A percentile compares a stretch with the other conserved stretches of the same genome.
These are phyloP conservation scores for Coniochaeta sp. DNA, from an alignment of 2,329 filamentous ascomycete genomes.

Conservation along the genomic window DNA sequence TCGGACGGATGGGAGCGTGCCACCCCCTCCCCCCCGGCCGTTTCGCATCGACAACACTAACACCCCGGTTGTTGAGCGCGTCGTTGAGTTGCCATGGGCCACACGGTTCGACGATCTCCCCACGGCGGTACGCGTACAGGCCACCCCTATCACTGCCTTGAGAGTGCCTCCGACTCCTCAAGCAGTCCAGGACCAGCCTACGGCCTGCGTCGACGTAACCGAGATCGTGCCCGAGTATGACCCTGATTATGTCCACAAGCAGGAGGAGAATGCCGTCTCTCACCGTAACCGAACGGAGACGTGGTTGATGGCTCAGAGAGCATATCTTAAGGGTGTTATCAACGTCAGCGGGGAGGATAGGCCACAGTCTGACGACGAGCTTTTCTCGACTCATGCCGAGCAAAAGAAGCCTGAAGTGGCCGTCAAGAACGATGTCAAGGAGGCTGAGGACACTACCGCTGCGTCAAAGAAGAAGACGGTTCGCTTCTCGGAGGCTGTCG, in stretches of 20 bases:
- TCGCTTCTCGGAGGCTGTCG: conserved; percentile 57
- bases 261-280: conserved; percentile 62
- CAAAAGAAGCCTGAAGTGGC: conserved; percentile 28
- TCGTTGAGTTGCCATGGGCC: conserved; percentile 53
- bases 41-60: conserved; percentile 29
- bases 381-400: conserved; percentile 13
- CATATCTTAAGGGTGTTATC: conserved; percentile 64
- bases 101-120: conserved; percentile 53
- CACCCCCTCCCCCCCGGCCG: conserved; percentile 28
- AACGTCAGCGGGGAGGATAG: conserved; percentile 40
- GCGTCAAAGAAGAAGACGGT: conserved; percentile 61
- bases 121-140: conserved; percentile 43
- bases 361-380: conserved; percentile 22
- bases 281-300: conserved; percentile 78
- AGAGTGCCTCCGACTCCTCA: conserved; percentile 14
- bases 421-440: conserved; percentile 9
- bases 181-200: conserved; percentile 18
- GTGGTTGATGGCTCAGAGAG: conserved; percentile 78
- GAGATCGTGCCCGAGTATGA: conserved; percentile 67
- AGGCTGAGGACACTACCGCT: conserved; percentile 9
- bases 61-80: conserved; percentile 51
- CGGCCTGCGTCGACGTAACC: conserved; percentile 42
- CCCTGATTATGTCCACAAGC: conserved; percentile 65
- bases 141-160: conserved; percentile 25
- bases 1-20: conserved; percentile 24